Conservation (phyloP, 495 filamentous ascomycete genomes). For the Penicillium ochrochloron region DNA sequence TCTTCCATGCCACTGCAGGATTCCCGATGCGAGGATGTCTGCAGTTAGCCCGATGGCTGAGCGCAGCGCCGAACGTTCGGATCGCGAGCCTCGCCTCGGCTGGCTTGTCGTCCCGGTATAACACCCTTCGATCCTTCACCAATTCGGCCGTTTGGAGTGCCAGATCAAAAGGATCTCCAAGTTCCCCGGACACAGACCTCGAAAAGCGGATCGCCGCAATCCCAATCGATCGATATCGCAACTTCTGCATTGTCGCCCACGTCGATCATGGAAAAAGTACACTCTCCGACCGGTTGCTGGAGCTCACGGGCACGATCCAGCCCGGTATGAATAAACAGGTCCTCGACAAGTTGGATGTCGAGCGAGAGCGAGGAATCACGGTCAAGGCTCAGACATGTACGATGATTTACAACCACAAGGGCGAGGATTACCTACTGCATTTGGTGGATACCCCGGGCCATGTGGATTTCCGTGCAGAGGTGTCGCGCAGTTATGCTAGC, state of each 20-base stretch:
- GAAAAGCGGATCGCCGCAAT: conserved; percentile 85
- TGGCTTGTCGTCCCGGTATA: conserved; percentile 26
- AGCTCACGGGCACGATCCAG: conserved; percentile 92
- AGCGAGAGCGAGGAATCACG: conserved; percentile 93
- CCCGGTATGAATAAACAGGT: conserved; percentile 91
- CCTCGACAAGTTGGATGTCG: conserved; percentile 94
- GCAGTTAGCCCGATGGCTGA: conserved; percentile 57
- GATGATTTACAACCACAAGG: conserved; percentile 90
- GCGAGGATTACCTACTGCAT: conserved; percentile 89
- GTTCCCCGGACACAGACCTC: conserved; percentile 55
- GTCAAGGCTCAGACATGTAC: conserved; percentile 99
- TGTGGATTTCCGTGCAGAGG: conserved; percentile 96
- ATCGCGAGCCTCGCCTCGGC: conserved; percentile 44
- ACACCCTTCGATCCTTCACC: conserved; percentile 44
- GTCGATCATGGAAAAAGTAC: conserved; percentile 99
- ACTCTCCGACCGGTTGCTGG: conserved; percentile 86
- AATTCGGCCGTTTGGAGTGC: conserved; percentile 43
- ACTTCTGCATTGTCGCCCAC: conserved; percentile 97
- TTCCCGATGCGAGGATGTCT: conserved; percentile 62
- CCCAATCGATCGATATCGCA: conserved; percentile 88
- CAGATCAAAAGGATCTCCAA: conserved; percentile 31
- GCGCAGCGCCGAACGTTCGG: conserved; percentile 46
- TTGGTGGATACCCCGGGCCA: conserved; percentile 97
- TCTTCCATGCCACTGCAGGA: conserved; percentile 46
- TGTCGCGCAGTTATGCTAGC: conserved; percentile 90